Evolutionary conservation across 371 early-diverging fungal genomes (phyloP).

Genomic region (Mortierella sp.): DNA sequence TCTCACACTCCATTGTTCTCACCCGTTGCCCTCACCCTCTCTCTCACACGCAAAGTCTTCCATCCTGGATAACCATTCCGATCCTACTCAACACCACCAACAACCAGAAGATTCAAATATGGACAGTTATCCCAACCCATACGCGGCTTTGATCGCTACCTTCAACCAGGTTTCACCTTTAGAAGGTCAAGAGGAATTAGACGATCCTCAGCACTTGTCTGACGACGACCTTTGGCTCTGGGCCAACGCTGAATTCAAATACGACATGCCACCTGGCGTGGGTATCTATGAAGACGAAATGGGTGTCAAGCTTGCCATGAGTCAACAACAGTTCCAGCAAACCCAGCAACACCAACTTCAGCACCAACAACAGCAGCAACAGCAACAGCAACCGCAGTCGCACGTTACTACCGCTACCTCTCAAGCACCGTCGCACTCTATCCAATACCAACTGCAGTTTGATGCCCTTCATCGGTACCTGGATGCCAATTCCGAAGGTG

Average conservation of each 20-base stretch:
- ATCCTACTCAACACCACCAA: not conserved
- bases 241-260: constrained; percentile 80
- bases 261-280: constrained; percentile 63
- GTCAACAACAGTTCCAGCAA: constrained; percentile 43
- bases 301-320: constrained; percentile 40
- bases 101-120: constrained; percentile 5
- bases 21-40: not conserved
- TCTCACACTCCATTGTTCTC: not conserved
- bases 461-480: constrained; percentile 42
- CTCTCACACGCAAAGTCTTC: not conserved
- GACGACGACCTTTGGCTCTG: constrained; percentile 69
- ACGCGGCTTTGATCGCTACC: constrained; percentile 44
- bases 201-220: constrained; percentile 38
- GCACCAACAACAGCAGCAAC: constrained; percentile 30
- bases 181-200: constrained; percentile 32
- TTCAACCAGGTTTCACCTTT: constrained; percentile 44
- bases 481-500: constrained; percentile 25
- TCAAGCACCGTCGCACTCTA: constrained; percentile 20
- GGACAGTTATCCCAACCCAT: constrained; percentile 48
- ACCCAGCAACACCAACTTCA: constrained; percentile 39
- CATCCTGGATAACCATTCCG: not conserved
- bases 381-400: constrained; percentile 14
- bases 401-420: constrained; percentile 4
- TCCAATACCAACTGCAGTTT: constrained; percentile 33
- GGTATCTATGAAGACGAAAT: constrained; percentile 45